Evolutionary conservation across 176 grass and related monocot species (phyloP).

Genomic region (Oryza officinalis): DNA sequence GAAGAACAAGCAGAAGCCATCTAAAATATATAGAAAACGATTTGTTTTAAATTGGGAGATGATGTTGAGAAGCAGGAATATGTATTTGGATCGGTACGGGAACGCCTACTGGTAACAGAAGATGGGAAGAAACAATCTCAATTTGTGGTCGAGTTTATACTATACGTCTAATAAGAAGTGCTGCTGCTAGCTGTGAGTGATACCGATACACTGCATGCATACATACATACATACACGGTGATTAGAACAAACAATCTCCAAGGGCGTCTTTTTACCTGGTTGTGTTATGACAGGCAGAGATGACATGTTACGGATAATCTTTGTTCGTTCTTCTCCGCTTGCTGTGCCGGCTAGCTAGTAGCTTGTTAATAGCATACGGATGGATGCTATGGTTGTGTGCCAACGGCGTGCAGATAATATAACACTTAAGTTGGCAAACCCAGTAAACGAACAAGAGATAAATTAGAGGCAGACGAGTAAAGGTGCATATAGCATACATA

Average conservation of each 20-base stretch:
- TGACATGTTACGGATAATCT: background rate
- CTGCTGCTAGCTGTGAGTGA: background rate
- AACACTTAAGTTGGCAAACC: too few species aligned
- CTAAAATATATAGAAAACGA: conserved; percentile 14
- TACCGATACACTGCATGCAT: background rate
- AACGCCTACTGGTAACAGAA: background rate
- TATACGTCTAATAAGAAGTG: background rate
- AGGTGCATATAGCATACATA: background rate
- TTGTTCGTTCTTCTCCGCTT: background rate
- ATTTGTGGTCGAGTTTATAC: background rate
- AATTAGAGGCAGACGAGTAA: background rate
- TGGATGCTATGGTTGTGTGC: too few species aligned
- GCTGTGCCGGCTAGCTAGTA: background rate
- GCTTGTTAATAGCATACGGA: background rate
- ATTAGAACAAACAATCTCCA: too few species aligned
- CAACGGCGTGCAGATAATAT: too few species aligned
- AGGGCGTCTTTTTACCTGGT: too few species aligned
- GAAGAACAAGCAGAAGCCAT: conserved; percentile 41
- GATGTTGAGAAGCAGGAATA: background rate
- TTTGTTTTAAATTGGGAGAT: background rate
- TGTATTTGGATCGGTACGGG: background rate
- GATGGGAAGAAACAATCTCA: conserved; percentile 6
- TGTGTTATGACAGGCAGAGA: background rate
- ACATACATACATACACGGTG: too few species aligned
- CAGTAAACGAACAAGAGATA: background rate